Percentiles rank a stretch among this genome's conserved stretches.
These are phyloP conservation scores for Monilinia fructicola DNA, from an alignment of 2,329 filamentous ascomycete genomes.

Conservation along the genomic window DNA sequence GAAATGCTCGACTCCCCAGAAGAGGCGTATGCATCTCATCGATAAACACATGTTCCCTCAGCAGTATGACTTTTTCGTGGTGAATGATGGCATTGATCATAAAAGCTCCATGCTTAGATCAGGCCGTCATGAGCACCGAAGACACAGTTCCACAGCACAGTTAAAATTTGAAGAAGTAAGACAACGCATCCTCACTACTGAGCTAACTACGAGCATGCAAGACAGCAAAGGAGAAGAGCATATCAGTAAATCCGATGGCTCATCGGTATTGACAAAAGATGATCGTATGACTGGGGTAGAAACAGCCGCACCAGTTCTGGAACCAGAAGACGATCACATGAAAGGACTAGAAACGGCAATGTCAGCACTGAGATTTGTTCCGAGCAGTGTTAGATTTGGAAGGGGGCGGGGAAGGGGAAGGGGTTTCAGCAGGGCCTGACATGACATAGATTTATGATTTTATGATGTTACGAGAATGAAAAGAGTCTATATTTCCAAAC, in stretches of 20 bases:
- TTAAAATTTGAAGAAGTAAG: constrained; percentile 29
- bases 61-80: constrained; percentile 84
- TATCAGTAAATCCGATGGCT: background rate
- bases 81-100: constrained; percentile 86
- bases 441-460: constrained; percentile 13
- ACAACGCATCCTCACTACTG: constrained; percentile 31
- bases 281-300: constrained; percentile 59
- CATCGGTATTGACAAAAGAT: constrained; percentile 23
- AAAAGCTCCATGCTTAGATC: constrained; percentile 74
- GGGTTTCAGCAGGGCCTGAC: constrained; percentile 38
- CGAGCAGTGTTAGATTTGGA: constrained; percentile 65
- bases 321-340: constrained; percentile 46
- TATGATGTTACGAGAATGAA: constrained; percentile 18
- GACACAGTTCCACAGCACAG: constrained; percentile 48
- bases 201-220: constrained; percentile 4
- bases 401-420: constrained; percentile 36
- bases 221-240: background rate
- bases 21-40: constrained; percentile 82
- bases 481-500: constrained; percentile 15
- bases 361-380: constrained; percentile 71
- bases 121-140: constrained; percentile 50
- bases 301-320: constrained; percentile 44
- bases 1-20: constrained; percentile 78
- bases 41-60: constrained; percentile 92
- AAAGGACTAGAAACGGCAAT: constrained; percentile 65